Conservation (phyloP, 2,329 filamentous ascomycete species). For the Berkeleyomyces rouxiae region DNA sequence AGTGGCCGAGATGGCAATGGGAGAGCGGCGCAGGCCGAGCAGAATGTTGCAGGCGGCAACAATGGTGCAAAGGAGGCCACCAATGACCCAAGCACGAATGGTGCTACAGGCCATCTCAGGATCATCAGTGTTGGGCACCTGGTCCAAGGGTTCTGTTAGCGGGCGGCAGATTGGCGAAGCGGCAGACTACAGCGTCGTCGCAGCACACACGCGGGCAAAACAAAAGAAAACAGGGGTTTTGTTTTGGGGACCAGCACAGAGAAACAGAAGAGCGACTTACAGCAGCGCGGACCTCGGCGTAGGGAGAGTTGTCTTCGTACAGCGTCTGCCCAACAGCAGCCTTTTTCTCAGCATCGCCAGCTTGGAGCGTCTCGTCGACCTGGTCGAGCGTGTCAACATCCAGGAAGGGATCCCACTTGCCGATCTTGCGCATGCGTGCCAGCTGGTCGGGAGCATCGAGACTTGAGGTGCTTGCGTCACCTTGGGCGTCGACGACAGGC, state of each 20-base stretch:
- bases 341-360: conserved; percentile 29
- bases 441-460: conserved; percentile 8
- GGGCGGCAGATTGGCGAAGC: background rate
- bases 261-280: conserved; percentile 31
- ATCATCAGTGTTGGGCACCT: conserved; percentile 26
- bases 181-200: background rate
- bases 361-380: conserved; percentile 30
- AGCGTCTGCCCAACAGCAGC: conserved; percentile 29
- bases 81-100: conserved; percentile 43
- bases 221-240: conserved; percentile 7
- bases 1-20: conserved; percentile 34
- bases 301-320: conserved; percentile 39
- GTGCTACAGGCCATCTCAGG: conserved; percentile 38
- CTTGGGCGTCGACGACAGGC: background rate
- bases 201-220: background rate
- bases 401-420: conserved; percentile 41
- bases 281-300: conserved; percentile 29
- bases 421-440: conserved; percentile 16
- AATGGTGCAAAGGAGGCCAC: conserved; percentile 38
- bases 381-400: conserved; percentile 35
- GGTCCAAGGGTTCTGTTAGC: background rate
- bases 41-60: conserved; percentile 41
- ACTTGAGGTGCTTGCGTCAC: conserved; percentile 2
- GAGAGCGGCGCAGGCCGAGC: conserved; percentile 32
- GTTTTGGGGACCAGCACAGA: conserved; percentile 31